Evolutionary conservation across 768 basidiomycete genomes (phyloP).

Genomic region (Baorangia bicolor): DNA sequence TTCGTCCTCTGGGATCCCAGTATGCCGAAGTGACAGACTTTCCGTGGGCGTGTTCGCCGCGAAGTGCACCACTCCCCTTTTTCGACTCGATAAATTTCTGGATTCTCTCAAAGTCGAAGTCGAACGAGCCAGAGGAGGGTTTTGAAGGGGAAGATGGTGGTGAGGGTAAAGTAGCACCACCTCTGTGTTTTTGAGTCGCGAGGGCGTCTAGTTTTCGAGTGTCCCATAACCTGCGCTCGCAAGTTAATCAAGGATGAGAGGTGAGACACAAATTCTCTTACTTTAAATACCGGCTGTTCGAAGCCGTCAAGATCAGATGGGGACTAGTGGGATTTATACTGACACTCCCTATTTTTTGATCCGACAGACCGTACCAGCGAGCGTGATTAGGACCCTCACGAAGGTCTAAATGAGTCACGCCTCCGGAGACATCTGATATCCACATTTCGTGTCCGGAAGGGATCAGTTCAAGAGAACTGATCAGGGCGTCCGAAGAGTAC

Average conservation of each 20-base stretch:
- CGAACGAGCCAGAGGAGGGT: slow-evolving; percentile 16
- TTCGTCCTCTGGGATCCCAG: slow-evolving; percentile 80
- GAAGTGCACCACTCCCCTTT: slow-evolving; percentile 52
- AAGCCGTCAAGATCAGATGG: slow-evolving; percentile 68
- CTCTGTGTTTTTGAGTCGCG: slow-evolving; percentile 17
- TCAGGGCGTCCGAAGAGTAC: slow-evolving; percentile 54
- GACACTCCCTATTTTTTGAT: slow-evolving; percentile 74
- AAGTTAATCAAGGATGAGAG: background rate
- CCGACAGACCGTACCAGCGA: slow-evolving; percentile 62
- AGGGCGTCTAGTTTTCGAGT: slow-evolving; percentile 58
- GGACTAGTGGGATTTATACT: slow-evolving; percentile 75
- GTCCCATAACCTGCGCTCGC: slow-evolving; percentile 69
- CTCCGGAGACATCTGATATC: slow-evolving; percentile 74
- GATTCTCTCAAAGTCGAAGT: slow-evolving; percentile 43
- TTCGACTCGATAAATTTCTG: slow-evolving; percentile 50
- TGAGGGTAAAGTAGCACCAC: slow-evolving; percentile 25
- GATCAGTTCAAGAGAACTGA: slow-evolving; percentile 69
- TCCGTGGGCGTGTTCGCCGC: slow-evolving; percentile 66
- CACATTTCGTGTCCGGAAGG: slow-evolving; percentile 77
- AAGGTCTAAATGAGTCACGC: slow-evolving; percentile 73
- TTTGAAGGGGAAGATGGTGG: slow-evolving; percentile 25
- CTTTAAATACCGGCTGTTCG: slow-evolving; percentile 73
- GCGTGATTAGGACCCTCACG: slow-evolving; percentile 57
- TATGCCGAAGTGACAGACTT: slow-evolving; percentile 82
- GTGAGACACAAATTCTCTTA: slow-evolving; percentile 32